Base-by-base conservation (phyloP, 768 basidiomycete species). In the Rhodocollybia butyracea region DNA sequence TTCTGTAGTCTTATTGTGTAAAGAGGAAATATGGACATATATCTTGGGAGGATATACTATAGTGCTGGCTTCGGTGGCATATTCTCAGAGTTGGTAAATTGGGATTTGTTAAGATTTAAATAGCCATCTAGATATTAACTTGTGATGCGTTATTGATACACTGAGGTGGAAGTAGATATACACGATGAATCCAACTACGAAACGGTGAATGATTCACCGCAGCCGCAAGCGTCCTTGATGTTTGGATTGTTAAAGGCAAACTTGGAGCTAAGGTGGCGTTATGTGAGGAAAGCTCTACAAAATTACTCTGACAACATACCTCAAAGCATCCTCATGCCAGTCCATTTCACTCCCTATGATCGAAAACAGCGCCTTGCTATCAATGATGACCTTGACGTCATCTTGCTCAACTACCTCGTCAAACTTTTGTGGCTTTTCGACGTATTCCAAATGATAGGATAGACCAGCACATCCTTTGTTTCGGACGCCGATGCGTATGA, bases 301-400 rank as follows among this genome's bases (percentile, higher is more conserved):
- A 7, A 15, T 12, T n/a, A n/a, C n/a, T n/a, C n/a, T n/a, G n/a
- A n/a, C n/a, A n/a, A 74, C 86, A 52, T 57, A 90, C 89, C 93
- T 95, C 40, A 99, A 73, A 30, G 84, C 71, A 68, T 96, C 94
- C 74, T 98, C 97, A 57, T 85, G 80, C 97, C 97, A 99, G 67
- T 96, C 94, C 97, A 99, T 99, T 78, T 91, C 91, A 70, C 93
- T 96, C 47, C 97, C 97, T 58, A 99, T 97, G 62, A 99, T 97
- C 56, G 91, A 94, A 68, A 99, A 98, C 60, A 99, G 73, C 24
- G 97, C 97, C 70, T 95, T 98, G 67, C 87, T 89, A 74, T 99
- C 97, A 68, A 98, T 94, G 59, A 98, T 76, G 42, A 99, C 96
- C 60, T 78, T 82, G 24, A 97, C 92, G 2, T 90, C 96, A 60